Evolutionary conservation across 208 protist genomes (phyloP).

Genomic region (Trypanosoma melophagium): DNA sequence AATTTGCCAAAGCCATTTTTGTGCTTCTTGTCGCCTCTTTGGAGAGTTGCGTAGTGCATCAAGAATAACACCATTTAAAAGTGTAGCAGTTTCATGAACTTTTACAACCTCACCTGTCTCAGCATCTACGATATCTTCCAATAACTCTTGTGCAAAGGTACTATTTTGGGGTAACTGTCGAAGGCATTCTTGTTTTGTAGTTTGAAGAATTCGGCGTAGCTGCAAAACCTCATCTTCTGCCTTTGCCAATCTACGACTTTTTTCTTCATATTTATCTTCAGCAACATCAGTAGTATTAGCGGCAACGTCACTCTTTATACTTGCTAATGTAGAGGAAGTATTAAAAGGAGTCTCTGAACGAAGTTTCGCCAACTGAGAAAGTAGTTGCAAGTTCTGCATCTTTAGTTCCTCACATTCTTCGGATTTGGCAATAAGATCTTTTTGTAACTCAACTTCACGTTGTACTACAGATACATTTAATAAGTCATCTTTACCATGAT

Average conservation of each 20-base stretch:
- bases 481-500: neutral
- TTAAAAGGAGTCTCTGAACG: constrained; percentile 6
- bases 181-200: constrained; percentile 13
- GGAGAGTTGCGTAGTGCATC: constrained; percentile 47
- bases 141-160: constrained; percentile 33
- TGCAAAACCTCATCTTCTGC: constrained; percentile 18
- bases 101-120: constrained; percentile 56
- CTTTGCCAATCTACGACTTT: neutral
- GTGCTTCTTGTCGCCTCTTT: constrained; percentile 39
- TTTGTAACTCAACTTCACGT: constrained; percentile 24
- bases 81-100: constrained; percentile 50
- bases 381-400: constrained; percentile 10
- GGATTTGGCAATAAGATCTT: constrained; percentile 18
- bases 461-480: neutral
- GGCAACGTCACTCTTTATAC: neutral
- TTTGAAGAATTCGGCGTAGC: constrained; percentile 19
- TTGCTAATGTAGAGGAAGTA: neutral
- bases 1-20: constrained; percentile 71
- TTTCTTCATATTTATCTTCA: constrained; percentile 6
- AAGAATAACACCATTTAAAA: constrained; percentile 62
- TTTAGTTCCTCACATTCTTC: constrained; percentile 28
- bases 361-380: constrained; percentile 16
- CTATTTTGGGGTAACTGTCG: neutral
- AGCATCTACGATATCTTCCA: constrained; percentile 48
- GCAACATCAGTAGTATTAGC: neutral